These are phyloP conservation scores for Eucalyptus globulus DNA, from an alignment of 345 rosid species.

Conservation along the genomic window DNA sequence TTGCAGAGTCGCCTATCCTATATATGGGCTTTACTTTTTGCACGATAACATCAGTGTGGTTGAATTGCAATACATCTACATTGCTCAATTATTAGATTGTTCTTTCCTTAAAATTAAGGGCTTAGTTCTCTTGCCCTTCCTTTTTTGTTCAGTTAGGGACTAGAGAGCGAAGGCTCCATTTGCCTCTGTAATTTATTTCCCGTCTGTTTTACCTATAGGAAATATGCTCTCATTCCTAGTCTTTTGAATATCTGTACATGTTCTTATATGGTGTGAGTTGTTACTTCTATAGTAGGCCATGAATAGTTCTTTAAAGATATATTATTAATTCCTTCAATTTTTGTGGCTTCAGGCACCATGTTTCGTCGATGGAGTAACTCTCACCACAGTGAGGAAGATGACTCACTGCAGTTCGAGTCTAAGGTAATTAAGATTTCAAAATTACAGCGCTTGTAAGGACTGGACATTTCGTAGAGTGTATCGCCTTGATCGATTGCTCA, in stretches of 20 bases:
- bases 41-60: background rate
- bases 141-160: background rate
- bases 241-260: background rate
- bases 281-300: background rate
- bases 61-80: background rate
- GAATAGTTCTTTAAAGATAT: background rate
- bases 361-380: conserved; percentile 48
- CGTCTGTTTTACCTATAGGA: background rate
- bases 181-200: background rate
- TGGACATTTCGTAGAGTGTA: background rate
- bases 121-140: background rate
- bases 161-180: background rate
- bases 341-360: conserved; percentile 25
- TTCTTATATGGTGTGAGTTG: background rate
- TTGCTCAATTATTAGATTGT: background rate
- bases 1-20: background rate
- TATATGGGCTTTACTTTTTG: background rate
- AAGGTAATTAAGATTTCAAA: conserved; percentile 31
- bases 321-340: background rate
- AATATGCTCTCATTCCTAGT: background rate
- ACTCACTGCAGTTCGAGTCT: conserved; percentile 22
- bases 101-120: background rate
- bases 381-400: conserved; percentile 38
- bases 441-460: background rate
- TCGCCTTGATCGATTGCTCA: background rate